A percentile compares a stretch with the other conserved stretches of the same genome.
These are phyloP conservation scores for Diaporthe capsici DNA, from an alignment of 2,329 filamentous ascomycete species.

Conservation along the genomic window DNA sequence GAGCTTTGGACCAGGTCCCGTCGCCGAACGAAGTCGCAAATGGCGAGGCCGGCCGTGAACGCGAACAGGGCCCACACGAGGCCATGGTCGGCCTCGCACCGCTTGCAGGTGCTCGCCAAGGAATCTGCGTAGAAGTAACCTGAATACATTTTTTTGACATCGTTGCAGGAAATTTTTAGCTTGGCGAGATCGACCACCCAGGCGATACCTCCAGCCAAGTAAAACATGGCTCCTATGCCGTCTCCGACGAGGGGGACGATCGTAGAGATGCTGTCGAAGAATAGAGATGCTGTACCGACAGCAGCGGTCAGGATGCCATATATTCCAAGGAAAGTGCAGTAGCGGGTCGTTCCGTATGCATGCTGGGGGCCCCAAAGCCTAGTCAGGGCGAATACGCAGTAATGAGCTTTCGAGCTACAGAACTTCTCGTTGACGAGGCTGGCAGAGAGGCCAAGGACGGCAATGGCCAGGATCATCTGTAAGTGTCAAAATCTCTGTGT, in stretches of 20 bases:
- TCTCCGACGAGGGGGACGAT: background rate
- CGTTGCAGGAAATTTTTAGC: background rate
- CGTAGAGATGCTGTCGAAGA: background rate
- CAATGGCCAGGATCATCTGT: background rate
- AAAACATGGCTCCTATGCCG: background rate
- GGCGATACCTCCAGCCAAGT: conserved; percentile 1
- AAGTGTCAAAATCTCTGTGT: background rate
- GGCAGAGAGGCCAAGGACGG: background rate
- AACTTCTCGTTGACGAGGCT: background rate
- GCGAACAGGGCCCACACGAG: background rate
- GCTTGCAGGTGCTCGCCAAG: background rate
- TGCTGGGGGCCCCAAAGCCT: fast-evolving
- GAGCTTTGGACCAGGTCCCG: background rate
- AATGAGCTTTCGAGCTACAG: background rate
- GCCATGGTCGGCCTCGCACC: background rate
- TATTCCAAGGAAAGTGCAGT: background rate
- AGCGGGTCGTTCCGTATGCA: background rate
- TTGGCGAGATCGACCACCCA: background rate
- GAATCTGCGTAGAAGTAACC: fast-evolving
- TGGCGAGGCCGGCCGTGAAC: background rate
- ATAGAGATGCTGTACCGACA: background rate
- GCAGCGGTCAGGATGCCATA: background rate
- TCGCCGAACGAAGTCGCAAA: background rate
- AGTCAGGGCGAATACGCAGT: background rate
- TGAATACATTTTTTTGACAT: background rate